Conservation (phyloP, 108 stramenopile species). For the Epithemia pelagica region DNA sequence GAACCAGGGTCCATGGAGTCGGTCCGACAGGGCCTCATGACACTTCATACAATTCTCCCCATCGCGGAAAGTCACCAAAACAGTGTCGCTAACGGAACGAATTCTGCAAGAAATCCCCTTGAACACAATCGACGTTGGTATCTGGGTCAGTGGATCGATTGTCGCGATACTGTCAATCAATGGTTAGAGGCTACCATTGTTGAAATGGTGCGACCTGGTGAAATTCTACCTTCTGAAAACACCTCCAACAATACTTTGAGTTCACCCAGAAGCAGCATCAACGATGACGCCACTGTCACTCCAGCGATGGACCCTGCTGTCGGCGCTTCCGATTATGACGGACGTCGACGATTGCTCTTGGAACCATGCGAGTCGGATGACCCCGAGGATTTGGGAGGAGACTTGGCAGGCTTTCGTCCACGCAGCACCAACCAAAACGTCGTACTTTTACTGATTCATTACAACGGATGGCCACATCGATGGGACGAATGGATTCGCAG, state of each 20-base stretch:
- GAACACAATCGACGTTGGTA: slow-evolving; percentile 74
- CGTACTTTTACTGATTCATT: slow-evolving; percentile 82
- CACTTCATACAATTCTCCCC: slow-evolving; percentile 80
- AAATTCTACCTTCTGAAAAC: slow-evolving; percentile 37
- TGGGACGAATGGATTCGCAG: slow-evolving; percentile 97
- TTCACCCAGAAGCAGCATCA: not conserved
- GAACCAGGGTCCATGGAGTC: slow-evolving; percentile 85
- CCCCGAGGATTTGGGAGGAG: slow-evolving; percentile 28
- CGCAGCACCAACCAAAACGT: slow-evolving; percentile 56
- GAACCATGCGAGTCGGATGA: slow-evolving; percentile 42
- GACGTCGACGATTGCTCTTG: slow-evolving; percentile 59
- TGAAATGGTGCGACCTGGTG: slow-evolving; percentile 64
- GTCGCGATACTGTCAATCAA: slow-evolving; percentile 92
- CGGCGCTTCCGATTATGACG: slow-evolving; percentile 65
- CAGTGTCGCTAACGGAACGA: not conserved
- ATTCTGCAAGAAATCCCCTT: slow-evolving; percentile 25
- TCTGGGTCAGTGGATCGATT: slow-evolving; percentile 95
- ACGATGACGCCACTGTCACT: not conserved
- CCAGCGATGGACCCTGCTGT: slow-evolving; percentile 55
- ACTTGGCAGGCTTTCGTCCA: slow-evolving; percentile 23
- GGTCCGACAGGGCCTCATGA: slow-evolving; percentile 91
- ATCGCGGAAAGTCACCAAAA: slow-evolving; percentile 8
- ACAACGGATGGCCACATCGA: slow-evolving; percentile 97
- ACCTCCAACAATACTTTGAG: not conserved
- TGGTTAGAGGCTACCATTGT: slow-evolving; percentile 97